Conservation (phyloP, 805 yeast genomes). For the Lipomyces spencermartinsiae region DNA sequence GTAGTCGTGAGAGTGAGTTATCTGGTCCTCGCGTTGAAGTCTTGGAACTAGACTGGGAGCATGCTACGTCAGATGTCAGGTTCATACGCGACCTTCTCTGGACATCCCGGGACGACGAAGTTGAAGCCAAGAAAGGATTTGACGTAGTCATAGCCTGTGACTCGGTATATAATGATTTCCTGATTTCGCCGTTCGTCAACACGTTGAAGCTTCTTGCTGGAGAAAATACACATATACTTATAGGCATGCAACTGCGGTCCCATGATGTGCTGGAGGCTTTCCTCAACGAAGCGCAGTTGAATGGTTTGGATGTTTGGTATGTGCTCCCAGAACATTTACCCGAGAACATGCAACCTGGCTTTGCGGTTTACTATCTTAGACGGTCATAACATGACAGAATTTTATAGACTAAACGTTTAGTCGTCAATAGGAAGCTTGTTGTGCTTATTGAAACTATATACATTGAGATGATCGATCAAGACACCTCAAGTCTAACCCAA, state of each 20-base stretch:
- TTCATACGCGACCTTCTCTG: constrained; percentile 37
- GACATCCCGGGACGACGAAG: constrained; percentile 1
- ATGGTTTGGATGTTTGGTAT: constrained; percentile 48
- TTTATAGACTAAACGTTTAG: neutral
- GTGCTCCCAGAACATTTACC: constrained; percentile 48
- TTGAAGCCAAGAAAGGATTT: constrained; percentile 36
- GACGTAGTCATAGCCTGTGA: constrained; percentile 67
- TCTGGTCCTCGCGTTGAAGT: constrained; percentile 47
- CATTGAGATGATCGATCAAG: neutral
- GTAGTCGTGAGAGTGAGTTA: neutral
- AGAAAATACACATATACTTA: constrained; percentile 47
- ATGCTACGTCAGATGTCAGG: constrained; percentile 48
- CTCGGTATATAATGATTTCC: constrained; percentile 67
- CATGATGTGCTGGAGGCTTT: constrained; percentile 57
- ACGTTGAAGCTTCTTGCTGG: constrained; percentile 52
- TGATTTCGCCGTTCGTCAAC: constrained; percentile 57
- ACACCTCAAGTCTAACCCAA: neutral
- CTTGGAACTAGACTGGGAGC: constrained; percentile 69
- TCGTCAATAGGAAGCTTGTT: neutral
- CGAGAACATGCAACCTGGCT: constrained; percentile 51
- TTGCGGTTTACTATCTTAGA: constrained; percentile 52
- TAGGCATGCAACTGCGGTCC: constrained; percentile 64
- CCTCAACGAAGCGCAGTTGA: constrained; percentile 46
- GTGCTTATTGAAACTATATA: neutral
- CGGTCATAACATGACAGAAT: constrained; percentile 3